Conservation (phyloP, 225 moss, liverwort and hornwort species). For the Bryoerythrophyllum caledonicum region DNA sequence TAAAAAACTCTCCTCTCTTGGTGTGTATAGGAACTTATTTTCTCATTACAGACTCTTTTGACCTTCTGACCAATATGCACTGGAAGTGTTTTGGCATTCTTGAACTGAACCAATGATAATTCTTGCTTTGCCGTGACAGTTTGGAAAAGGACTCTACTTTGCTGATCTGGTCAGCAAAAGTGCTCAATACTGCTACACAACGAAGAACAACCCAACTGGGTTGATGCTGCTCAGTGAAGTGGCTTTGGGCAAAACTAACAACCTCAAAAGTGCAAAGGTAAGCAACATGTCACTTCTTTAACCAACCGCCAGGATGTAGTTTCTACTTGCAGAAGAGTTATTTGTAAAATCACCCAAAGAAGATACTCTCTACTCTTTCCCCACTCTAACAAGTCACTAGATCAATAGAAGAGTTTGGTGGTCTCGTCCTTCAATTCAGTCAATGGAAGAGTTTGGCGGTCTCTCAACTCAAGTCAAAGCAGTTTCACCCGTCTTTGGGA, state of each 20-base stretch:
- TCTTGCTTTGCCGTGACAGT: constrained; percentile 51
- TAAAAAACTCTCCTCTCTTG: no score
- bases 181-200: constrained; percentile 89
- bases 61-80: constrained; percentile 1
- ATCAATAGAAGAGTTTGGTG: no score
- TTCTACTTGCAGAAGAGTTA: neutral
- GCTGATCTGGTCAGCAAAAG: constrained; percentile 98
- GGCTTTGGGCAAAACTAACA: constrained; percentile 75
- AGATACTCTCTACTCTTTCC: no score
- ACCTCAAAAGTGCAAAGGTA: constrained; percentile 80
- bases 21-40: neutral
- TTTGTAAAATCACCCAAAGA: no score
- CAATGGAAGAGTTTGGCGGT: no score
- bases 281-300: neutral
- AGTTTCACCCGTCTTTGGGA: no score
- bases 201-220: constrained; percentile 72
- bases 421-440: no score
- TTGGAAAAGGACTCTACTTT: constrained; percentile 97
- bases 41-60: neutral
- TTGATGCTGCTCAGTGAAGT: constrained; percentile 92
- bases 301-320: neutral
- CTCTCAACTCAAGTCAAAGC: no score
- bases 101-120: constrained; percentile 3
- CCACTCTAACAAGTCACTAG: no score
- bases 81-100: neutral